Base-by-base conservation (phyloP, 192 early-diverging fungal genomes). In the Coemansia reversa region DNA sequence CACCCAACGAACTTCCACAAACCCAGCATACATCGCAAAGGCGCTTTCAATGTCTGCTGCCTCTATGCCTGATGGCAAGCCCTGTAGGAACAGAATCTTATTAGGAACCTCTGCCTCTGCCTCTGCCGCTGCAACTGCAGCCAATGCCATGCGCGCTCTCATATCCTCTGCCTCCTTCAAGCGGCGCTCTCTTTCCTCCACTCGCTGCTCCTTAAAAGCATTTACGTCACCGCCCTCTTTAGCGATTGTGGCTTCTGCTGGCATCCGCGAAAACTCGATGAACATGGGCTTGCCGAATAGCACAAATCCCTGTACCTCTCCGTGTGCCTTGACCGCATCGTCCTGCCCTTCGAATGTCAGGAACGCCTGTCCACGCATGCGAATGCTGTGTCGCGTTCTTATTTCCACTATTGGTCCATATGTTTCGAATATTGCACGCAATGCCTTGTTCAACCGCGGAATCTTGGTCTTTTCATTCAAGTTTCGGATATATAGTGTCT, bases 1-100 rank as follows among this genome's bases (percentile, higher is more conserved):
- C 9, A 99, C 91, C 66, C 92, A 85, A 78, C 97, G 94, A 25
- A 98, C 93, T 85, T 99, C 97, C 62, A 91, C 93, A 86, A 95
- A 94, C 6, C 95, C 95, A 48, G 90, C 87, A 71, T 86, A 89
- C 52, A 74, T 83, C 22, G 49, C 55, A 66, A 78, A 75, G 9
- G 58, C 58, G 22, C 30, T 85, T 67, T 90, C 81, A 74, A 98
- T 97, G 28, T 86, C 82, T 8, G 77, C 71, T 55, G 88, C 87
- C 2, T 86, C 84, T 9, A 89, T 85, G 30, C 88, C 90, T 16
- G 84, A 52, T 0, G 94, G 91, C 18, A 99, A 65, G 51, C 91
- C 89, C 74, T 98, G 92, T 53, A 99, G 74, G 79, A 98, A 98
- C 52, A 99, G 83, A 74, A 96, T 97, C 61, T 84, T 89, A 86